Conservation (phyloP, 225 moss, liverwort and hornwort genomes). For the Marchantia paleacea region DNA sequence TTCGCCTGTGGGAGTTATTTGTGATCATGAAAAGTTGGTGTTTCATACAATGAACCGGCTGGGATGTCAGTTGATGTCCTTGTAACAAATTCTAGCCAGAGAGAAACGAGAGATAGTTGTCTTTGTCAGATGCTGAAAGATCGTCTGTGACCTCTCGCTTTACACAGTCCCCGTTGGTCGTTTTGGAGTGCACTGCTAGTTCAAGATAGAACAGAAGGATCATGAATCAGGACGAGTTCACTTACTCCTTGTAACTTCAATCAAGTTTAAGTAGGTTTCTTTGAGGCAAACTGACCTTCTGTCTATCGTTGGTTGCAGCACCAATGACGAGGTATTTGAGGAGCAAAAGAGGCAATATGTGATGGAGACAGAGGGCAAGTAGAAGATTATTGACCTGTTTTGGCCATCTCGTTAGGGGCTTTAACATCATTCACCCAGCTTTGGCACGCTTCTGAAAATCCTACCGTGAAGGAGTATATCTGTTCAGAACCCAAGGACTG, state of each 20-base stretch:
- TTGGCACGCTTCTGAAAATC: not conserved
- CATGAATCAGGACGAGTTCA: not conserved
- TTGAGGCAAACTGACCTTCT: not conserved
- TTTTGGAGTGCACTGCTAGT: not conserved
- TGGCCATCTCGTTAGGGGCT: not conserved
- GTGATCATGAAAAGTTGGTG: too few relatives aligned
- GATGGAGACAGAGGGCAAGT: slow-evolving; percentile 42
- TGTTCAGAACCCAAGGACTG: not conserved
- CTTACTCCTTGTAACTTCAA: not conserved
- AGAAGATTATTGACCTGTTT: not conserved
- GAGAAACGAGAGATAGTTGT: too few relatives aligned
- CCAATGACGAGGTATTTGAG: slow-evolving; percentile 74
- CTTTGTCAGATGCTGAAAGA: too few relatives aligned
- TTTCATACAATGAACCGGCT: too few relatives aligned
- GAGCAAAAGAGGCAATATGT: slow-evolving; percentile 77
- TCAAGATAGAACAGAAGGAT: not conserved
- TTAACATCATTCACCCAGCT: not conserved
- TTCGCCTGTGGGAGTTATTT: too few relatives aligned
- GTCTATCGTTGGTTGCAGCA: slow-evolving; percentile 50
- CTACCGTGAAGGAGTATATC: not conserved
- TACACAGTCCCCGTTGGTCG: not conserved
- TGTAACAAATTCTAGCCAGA: too few relatives aligned
- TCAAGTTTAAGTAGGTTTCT: not conserved
- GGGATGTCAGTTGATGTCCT: too few relatives aligned
- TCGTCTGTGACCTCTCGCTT: not conserved